Evolutionary conservation across 345 rosid genomes (phyloP).

Genomic region (Gossypium bickii): DNA sequence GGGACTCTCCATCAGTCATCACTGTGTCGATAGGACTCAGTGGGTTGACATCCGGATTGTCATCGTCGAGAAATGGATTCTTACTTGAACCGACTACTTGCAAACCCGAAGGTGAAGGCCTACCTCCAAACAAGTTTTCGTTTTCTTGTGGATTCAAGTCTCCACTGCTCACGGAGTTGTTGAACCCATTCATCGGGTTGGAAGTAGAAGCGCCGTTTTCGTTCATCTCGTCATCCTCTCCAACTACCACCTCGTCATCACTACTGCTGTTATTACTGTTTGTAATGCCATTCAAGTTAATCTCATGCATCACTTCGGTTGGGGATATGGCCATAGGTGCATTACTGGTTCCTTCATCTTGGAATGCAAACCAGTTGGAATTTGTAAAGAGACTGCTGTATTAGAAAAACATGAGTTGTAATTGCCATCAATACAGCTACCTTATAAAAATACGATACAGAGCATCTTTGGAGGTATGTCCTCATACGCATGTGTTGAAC

Average conservation of each 20-base stretch:
- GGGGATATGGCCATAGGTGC: constrained; percentile 51
- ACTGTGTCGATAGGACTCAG: constrained; percentile 30
- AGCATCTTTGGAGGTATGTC: background rate
- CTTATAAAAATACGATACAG: background rate
- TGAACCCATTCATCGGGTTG: constrained; percentile 30
- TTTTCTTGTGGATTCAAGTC: constrained; percentile 34
- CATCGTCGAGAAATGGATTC: constrained; percentile 66
- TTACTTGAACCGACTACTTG: constrained; percentile 49
- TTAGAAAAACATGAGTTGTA: constrained; percentile 1
- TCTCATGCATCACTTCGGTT: constrained; percentile 66
- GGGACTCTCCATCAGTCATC: constrained; percentile 30
- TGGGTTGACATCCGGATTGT: constrained; percentile 31
- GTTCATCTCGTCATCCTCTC: constrained; percentile 59
- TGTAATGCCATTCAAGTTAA: constrained; percentile 61
- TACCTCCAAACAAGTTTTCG: constrained; percentile 50
- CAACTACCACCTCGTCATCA: constrained; percentile 89
- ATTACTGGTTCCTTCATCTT: constrained; percentile 60
- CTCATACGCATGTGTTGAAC: no score
- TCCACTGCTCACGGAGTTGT: constrained; percentile 18
- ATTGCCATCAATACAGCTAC: background rate
- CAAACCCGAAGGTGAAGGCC: constrained; percentile 56
- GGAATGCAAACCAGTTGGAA: constrained; percentile 96
- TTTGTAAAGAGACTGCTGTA: constrained; percentile 82
- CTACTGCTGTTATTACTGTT: constrained; percentile 69
- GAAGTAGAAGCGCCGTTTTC: constrained; percentile 58